phyloP scores from a whole-genome alignment of 176 grass and related monocot genomes.

The Triticum aestivum region IWGSC_CS_RefSeq_v2.1 NC_057797.1:655975554-655976053 shows the following conservation, averaged over 20 bases:
- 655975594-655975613: conserved; percentile 46
- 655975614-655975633: conserved; percentile 29
- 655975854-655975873: no score
- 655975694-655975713: conserved; percentile 24
- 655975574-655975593: conserved; percentile 73
- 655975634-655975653: conserved; percentile 43
- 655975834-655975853: neutral
- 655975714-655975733: neutral
- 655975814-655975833: neutral
- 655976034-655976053: neutral
- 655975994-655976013: neutral
- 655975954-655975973: neutral
- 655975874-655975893: no score
- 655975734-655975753: neutral
- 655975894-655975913: no score
- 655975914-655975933: no score
- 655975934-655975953: neutral
- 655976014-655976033: conserved; percentile 11
- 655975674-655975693: conserved; percentile 41
- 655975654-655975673: conserved; percentile 43
- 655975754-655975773: neutral
- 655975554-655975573: conserved; percentile 25
- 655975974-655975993: neutral
- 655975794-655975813: no score
- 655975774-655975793: neutral